These are phyloP conservation scores for Flaveria linearis DNA, from an alignment of 129 eudicot genomes.

Conservation along the genomic window DNA sequence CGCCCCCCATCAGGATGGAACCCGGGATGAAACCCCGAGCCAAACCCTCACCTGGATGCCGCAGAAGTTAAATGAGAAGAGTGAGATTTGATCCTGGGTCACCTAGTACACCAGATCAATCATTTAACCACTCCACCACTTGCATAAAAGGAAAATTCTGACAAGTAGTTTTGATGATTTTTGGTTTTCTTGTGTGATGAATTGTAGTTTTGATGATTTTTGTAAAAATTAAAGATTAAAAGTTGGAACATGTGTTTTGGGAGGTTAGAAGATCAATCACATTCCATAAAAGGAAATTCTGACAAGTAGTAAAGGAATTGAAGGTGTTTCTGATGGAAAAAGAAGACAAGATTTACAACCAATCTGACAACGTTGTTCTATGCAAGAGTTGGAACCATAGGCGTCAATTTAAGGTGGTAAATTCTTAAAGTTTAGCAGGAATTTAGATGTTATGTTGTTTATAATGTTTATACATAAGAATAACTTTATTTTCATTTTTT, in stretches of 20 bases:
- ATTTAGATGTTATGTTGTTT: not conserved
- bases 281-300: slow-evolving; percentile 36
- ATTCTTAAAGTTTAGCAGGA: not conserved
- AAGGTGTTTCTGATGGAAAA: slow-evolving; percentile 16
- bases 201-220: not conserved
- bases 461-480: not conserved
- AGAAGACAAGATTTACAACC: slow-evolving; percentile 28
- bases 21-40: too few relatives aligned
- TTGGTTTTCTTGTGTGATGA: too few relatives aligned
- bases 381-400: slow-evolving; percentile 22
- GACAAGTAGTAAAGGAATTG: slow-evolving; percentile 30
- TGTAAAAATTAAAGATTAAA: not conserved
- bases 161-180: too few relatives aligned
- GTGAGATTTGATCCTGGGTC: too few relatives aligned
- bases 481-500: not conserved
- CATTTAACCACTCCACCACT: too few relatives aligned
- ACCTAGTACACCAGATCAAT: too few relatives aligned
- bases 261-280: slow-evolving; percentile 21
- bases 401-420: slow-evolving; percentile 30
- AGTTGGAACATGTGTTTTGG: slow-evolving; percentile 6
- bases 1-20: too few relatives aligned
- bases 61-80: too few relatives aligned
- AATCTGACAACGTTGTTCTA: slow-evolving; percentile 40
- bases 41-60: too few relatives aligned
- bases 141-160: too few relatives aligned